A percentile compares a stretch with the other conserved stretches of the same genome.
phyloP scores from a whole-genome alignment of 2,329 filamentous ascomycete genomes.

The Cercospora sp. region DNA sequence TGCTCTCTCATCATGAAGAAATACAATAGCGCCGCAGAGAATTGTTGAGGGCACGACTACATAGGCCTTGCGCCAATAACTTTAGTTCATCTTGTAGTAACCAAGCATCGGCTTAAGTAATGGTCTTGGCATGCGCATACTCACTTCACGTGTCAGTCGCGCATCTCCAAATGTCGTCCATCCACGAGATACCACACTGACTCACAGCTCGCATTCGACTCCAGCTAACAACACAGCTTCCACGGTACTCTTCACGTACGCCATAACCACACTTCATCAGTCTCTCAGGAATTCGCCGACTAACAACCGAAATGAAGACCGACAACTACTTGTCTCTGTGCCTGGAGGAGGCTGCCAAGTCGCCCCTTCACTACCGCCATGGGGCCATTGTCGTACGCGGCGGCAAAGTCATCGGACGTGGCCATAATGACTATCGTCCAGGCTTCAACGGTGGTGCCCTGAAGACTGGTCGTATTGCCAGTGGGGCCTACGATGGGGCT shows the following conservation, averaged over 20 bases:
- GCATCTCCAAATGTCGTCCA: background rate
- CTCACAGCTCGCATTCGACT: background rate
- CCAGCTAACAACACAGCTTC: conserved; percentile 7
- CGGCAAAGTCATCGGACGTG: conserved; percentile 55
- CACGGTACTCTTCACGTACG: conserved; percentile 15
- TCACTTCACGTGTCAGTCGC: background rate
- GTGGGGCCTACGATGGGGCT: conserved; percentile 38
- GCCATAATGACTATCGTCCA: conserved; percentile 53
- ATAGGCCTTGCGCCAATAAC: background rate
- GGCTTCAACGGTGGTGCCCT: conserved; percentile 54
- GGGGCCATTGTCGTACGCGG: conserved; percentile 54
- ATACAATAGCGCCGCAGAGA: background rate
- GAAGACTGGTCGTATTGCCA: conserved; percentile 49
- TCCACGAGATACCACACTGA: conserved; percentile 1
- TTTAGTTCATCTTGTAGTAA: background rate
- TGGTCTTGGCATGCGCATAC: background rate
- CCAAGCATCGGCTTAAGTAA: background rate
- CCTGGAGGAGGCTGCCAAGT: conserved; percentile 54
- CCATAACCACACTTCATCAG: conserved; percentile 6
- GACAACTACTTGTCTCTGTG: conserved; percentile 54
- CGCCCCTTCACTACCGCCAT: conserved; percentile 53
- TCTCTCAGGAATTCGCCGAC: conserved; percentile 14
- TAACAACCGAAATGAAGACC: conserved; percentile 44
- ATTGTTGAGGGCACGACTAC: background rate
- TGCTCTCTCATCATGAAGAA: background rate